phyloP scores from a whole-genome alignment of 192 early-diverging fungal species.

The Coemansia sp. region DNA sequence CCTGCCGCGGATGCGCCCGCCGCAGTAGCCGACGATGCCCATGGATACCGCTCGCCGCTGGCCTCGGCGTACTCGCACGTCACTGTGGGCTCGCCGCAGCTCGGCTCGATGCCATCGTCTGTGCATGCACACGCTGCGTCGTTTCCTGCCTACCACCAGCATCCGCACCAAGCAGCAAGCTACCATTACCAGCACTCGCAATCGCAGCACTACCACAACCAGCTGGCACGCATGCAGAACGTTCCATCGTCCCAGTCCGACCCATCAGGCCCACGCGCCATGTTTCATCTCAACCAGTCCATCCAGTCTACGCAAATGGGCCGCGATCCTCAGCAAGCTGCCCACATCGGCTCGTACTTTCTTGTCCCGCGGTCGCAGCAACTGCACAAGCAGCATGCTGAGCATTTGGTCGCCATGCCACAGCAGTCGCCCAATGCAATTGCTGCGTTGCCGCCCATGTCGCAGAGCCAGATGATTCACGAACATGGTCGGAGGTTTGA shows the following conservation, averaged over 20 bases:
- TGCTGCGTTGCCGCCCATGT: not conserved
- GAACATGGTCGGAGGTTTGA: constrained; percentile 23
- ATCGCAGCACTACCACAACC: constrained; percentile 12
- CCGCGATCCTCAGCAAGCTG: not conserved
- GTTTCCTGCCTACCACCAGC: constrained; percentile 7
- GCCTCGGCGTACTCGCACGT: not conserved
- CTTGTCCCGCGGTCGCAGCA: constrained; percentile 34
- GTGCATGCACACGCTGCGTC: not conserved
- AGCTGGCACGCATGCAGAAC: constrained; percentile 16
- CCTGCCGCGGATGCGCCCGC: constrained; percentile 50
- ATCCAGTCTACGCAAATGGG: constrained; percentile 35
- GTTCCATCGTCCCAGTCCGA: not conserved
- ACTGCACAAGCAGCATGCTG: constrained; percentile 22
- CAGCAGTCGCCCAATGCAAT: constrained; percentile 18
- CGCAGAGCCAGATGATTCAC: constrained; percentile 1
- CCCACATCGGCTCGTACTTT: constrained; percentile 27
- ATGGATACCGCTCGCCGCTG: not conserved
- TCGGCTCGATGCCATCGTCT: constrained; percentile 5
- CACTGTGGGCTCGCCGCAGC: constrained; percentile 10
- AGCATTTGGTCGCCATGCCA: constrained; percentile 5
- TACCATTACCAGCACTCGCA: constrained; percentile 18
- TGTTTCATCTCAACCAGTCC: constrained; percentile 29
- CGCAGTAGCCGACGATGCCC: constrained; percentile 25
- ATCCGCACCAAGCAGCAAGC: not conserved
- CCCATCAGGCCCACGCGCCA: constrained; percentile 7